Conservation (phyloP, 2,329 filamentous ascomycete species). For the Simplicillium sp. region DNA sequence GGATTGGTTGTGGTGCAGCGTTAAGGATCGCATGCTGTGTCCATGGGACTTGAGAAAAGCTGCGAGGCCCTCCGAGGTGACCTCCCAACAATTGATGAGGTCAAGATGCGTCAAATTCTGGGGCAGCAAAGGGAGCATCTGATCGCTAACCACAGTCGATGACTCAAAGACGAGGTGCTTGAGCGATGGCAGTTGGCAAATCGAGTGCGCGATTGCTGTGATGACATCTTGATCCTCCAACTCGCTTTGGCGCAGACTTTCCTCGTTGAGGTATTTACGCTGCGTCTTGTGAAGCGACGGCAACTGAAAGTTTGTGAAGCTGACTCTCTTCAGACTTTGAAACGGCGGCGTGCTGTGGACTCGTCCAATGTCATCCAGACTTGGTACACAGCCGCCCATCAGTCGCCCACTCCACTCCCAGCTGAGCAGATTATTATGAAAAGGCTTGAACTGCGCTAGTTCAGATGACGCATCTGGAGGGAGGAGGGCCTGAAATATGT, state of each 20-base stretch:
- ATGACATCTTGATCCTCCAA: constrained; percentile 33
- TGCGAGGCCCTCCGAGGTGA: constrained; percentile 57
- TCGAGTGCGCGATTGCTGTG: constrained; percentile 21
- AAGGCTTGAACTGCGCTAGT: constrained; percentile 14
- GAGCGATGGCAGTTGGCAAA: constrained; percentile 47
- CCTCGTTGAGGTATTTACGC: constrained; percentile 19
- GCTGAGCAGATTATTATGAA: constrained; percentile 30
- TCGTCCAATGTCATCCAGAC: constrained; percentile 36
- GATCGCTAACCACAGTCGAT: constrained; percentile 60
- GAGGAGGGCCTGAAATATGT: constrained; percentile 56
- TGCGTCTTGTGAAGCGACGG: constrained; percentile 33
- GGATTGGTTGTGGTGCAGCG: constrained; percentile 69
- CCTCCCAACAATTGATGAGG: constrained; percentile 69
- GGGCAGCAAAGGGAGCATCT: constrained; percentile 61
- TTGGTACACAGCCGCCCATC: constrained; percentile 32
- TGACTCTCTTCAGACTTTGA: constrained; percentile 41
- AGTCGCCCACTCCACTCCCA: constrained; percentile 55
- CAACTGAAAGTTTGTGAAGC: constrained; percentile 55
- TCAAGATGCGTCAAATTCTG: constrained; percentile 56
- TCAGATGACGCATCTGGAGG: constrained; percentile 23
- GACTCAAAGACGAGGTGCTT: constrained; percentile 63
- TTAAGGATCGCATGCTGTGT: constrained; percentile 53
- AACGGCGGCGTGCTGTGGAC: constrained; percentile 52
- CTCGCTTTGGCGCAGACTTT: constrained; percentile 19
- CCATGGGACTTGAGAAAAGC: constrained; percentile 61